Conservation (phyloP, 345 rosid genomes). For the Cochlearia excelsa region DNA sequence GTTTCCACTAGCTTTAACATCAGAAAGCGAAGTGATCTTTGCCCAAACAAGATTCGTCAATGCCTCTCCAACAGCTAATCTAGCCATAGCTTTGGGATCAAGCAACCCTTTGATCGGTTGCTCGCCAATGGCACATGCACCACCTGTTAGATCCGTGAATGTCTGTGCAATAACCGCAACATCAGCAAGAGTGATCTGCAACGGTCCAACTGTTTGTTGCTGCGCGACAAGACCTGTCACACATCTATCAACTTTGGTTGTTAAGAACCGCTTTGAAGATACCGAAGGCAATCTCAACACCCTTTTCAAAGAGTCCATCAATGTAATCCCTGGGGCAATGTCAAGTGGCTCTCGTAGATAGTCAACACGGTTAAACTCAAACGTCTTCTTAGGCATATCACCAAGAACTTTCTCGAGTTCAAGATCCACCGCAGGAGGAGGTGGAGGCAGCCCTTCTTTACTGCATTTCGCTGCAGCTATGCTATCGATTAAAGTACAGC, state of each 20-base stretch:
- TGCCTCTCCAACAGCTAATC: slow-evolving; percentile 91
- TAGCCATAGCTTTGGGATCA: slow-evolving; percentile 94
- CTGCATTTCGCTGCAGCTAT: slow-evolving; percentile 47
- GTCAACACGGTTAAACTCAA: slow-evolving; percentile 60
- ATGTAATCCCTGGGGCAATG: slow-evolving; percentile 80
- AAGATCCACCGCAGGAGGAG: slow-evolving; percentile 88
- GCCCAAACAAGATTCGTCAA: slow-evolving; percentile 95
- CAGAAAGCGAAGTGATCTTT: slow-evolving; percentile 76
- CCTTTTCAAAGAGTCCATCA: slow-evolving; percentile 82
- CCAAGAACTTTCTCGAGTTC: slow-evolving; percentile 93
- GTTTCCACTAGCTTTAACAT: slow-evolving; percentile 93
- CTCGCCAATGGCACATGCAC: slow-evolving; percentile 92
- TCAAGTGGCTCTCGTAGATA: slow-evolving; percentile 64
- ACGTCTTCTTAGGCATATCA: slow-evolving; percentile 85
- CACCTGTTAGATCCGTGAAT: slow-evolving; percentile 69
- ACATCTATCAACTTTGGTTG: slow-evolving; percentile 92
- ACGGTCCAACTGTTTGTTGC: slow-evolving; percentile 95
- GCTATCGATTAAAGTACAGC: slow-evolving; percentile 69
- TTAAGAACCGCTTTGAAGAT: slow-evolving; percentile 77
- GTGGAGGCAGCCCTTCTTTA: slow-evolving; percentile 63
- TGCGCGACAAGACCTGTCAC: slow-evolving; percentile 97
- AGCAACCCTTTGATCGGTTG: slow-evolving; percentile 85
- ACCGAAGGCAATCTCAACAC: slow-evolving; percentile 82
- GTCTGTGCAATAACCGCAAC: slow-evolving; percentile 95
- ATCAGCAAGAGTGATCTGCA: slow-evolving; percentile 90